Evolutionary conservation across 352 stramenopile species (phyloP).

Genomic region (Pythium phragmiticola): DNA sequence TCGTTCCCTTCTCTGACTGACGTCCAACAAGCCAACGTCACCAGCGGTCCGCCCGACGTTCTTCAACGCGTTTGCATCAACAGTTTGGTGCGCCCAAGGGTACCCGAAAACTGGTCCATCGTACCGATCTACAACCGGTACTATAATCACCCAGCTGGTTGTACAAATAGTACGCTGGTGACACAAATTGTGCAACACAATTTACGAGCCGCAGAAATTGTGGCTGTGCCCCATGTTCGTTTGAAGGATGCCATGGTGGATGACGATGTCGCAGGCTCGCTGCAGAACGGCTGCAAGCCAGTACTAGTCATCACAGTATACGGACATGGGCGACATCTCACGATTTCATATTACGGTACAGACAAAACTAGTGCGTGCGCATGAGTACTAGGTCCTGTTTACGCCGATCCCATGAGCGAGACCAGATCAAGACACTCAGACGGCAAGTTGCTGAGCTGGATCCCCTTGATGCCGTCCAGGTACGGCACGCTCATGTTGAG

Average conservation of each 20-base stretch:
- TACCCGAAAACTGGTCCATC: conserved; percentile 4
- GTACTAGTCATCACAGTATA: too few relatives aligned
- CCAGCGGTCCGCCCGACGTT: conserved; percentile 1
- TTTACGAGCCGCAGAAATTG: too few relatives aligned
- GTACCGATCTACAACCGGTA: background rate
- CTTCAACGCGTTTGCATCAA: conserved; percentile 22
- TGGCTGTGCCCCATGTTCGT: too few relatives aligned
- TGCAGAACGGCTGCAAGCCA: too few relatives aligned
- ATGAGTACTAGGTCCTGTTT: background rate
- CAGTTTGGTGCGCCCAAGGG: conserved; percentile 10
- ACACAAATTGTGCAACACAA: too few relatives aligned
- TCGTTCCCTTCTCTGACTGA: background rate
- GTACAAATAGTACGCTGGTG: too few relatives aligned
- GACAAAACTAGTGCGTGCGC: too few relatives aligned
- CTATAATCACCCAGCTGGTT: too few relatives aligned
- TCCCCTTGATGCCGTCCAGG: conserved; percentile 14
- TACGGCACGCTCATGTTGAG: conserved; percentile 76
- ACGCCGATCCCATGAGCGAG: conserved; percentile 50
- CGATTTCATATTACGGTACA: too few relatives aligned
- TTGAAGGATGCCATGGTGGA: too few relatives aligned
- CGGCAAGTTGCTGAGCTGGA: conserved; percentile 75
- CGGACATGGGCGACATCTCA: too few relatives aligned
- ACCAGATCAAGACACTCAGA: conserved; percentile 85
- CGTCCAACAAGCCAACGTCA: conserved; percentile 8
- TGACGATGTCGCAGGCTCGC: too few relatives aligned